Percentiles rank a stretch among this genome's conserved stretches.
These are phyloP conservation scores for Venturiaceae sp. DNA, from an alignment of 2,329 filamentous ascomycete species.

Conservation along the genomic window DNA sequence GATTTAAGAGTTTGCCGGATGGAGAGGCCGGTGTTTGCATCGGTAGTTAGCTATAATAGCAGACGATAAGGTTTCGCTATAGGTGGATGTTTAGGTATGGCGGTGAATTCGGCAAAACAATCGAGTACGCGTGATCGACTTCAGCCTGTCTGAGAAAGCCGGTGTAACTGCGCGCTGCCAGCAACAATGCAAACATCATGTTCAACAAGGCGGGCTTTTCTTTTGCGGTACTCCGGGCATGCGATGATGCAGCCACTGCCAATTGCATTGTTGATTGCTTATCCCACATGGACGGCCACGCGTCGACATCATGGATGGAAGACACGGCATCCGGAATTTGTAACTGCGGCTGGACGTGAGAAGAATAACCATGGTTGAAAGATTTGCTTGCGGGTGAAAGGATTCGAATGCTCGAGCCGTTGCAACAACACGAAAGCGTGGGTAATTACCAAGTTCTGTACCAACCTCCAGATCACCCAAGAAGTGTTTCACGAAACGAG, in stretches of 20 bases:
- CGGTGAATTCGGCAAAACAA: neutral
- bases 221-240: neutral
- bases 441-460: neutral
- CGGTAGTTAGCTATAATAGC: neutral
- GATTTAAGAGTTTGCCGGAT: neutral
- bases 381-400: too few species aligned
- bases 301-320: neutral
- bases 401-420: too few species aligned
- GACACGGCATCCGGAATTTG: neutral
- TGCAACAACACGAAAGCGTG: too few species aligned
- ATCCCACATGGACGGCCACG: neutral
- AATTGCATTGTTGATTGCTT: too few species aligned
- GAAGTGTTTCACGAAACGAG: neutral
- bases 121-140: neutral
- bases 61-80: neutral
- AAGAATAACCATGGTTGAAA: too few species aligned
- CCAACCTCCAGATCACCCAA: neutral
- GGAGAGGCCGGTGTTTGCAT: neutral
- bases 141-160: neutral
- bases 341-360: too few species aligned
- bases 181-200: neutral
- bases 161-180: neutral
- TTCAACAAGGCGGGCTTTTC: neutral
- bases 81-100: too few species aligned
- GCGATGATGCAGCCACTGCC: neutral